phyloP scores from a whole-genome alignment of 768 basidiomycete genomes.

The Xerocomellus amylosporus region DNA sequence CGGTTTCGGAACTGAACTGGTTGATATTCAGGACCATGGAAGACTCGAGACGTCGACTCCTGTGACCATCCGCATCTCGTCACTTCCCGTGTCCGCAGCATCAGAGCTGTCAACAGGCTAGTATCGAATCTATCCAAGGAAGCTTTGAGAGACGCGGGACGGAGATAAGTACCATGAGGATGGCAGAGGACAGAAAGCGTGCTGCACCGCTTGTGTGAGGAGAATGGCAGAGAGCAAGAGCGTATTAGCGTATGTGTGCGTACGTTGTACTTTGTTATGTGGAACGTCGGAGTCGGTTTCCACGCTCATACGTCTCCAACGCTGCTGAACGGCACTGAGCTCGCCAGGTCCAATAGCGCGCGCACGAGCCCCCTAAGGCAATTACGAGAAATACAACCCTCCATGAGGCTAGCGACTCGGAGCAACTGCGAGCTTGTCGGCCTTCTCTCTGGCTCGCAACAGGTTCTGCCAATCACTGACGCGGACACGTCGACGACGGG shows the following conservation, averaged over 20 bases:
- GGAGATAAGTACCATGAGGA: too few species aligned
- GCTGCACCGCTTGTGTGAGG: conserved; percentile 61
- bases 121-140: conserved; percentile 90
- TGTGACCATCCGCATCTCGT: too few species aligned
- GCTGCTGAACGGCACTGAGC: neutral
- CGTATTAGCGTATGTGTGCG: too few species aligned
- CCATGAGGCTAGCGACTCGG: conserved; percentile 6
- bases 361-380: neutral
- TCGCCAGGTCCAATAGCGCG: too few species aligned
- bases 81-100: conserved; percentile 34
- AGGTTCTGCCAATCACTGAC: conserved; percentile 5
- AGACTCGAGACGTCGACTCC: too few species aligned
- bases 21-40: too few species aligned
- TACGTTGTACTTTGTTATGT: too few species aligned
- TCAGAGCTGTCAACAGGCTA: conserved; percentile 87
- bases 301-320: conserved; percentile 20
- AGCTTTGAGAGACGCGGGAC: conserved; percentile 63
- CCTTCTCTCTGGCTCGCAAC: conserved; percentile 33
- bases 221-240: too few species aligned
- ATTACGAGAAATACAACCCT: conserved; percentile 41
- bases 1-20: too few species aligned
- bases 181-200: conserved; percentile 63
- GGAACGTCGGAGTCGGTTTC: conserved; percentile 33
- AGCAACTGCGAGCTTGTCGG: conserved; percentile 39
- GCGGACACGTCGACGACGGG: conserved; percentile 5